Evolutionary conservation across 805 yeast species (phyloP).

Genomic region (Kluyveromyces wickerhamii): DNA sequence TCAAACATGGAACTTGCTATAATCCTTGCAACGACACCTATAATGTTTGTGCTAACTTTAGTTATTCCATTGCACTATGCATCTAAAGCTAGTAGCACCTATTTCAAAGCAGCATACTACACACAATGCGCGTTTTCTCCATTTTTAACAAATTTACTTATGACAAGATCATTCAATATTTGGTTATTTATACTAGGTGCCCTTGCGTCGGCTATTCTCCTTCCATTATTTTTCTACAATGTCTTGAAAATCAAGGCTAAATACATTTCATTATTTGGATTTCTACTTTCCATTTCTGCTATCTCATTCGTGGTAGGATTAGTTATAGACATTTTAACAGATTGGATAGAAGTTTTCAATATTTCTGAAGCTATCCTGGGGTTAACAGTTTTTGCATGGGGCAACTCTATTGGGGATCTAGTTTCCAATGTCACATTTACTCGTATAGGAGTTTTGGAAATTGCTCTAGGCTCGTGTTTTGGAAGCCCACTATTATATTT

Average conservation of each 20-base stretch:
- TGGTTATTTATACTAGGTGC: background rate
- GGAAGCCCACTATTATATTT: constrained; percentile 84
- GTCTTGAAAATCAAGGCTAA: background rate
- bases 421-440: constrained; percentile 79
- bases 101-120: constrained; percentile 1
- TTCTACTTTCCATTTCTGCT: constrained; percentile 56
- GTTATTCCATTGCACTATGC: constrained; percentile 14
- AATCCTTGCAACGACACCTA: constrained; percentile 20
- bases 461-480: constrained; percentile 94
- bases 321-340: constrained; percentile 55
- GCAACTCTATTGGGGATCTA: constrained; percentile 87
- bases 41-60: constrained; percentile 12
- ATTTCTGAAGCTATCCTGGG: constrained; percentile 79
- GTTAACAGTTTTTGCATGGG: constrained; percentile 80
- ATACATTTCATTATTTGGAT: constrained; percentile 44
- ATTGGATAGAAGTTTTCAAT: constrained; percentile 49
- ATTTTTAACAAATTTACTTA: background rate
- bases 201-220: background rate
- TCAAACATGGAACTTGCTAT: constrained; percentile 14
- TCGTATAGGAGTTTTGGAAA: constrained; percentile 68
- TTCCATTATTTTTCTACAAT: background rate
- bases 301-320: constrained; percentile 38
- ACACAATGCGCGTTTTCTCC: constrained; percentile 4
- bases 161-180: background rate
- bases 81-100: background rate